Base-by-base conservation (phyloP, 306 rosid genomes). In the Luffa acutangula region DNA sequence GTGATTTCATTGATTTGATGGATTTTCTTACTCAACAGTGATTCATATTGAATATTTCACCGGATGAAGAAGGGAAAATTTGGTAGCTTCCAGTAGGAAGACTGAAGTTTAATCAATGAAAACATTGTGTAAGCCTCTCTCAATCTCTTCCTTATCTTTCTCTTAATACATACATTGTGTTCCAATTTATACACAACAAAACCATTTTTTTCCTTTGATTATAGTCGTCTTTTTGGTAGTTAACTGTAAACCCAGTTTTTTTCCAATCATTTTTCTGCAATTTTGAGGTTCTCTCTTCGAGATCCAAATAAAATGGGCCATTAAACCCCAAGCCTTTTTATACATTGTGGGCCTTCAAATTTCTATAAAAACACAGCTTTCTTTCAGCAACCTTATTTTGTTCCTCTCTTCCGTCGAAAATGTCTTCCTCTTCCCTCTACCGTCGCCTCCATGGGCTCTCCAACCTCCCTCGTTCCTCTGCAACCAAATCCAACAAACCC, bases 61-160 rank as follows among this genome's bases (percentile, higher is more conserved):
- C 57, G 6, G 42, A 46, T 70, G 51, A 67, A 70, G 18, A 70
- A 45, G 5, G 58, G 37, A 72, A 17, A 72, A 4, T 11, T 1
- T 36, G 72, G 72, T 65, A 41, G 4, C 34, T 74, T 74, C 77
- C 77, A 33, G 51, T 49, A 33, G 45, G 60, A 51, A 74, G 62
- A 74, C 60, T 75, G 78, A 53, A 25, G 78, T 75, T 75, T 13
- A 34, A 75, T 75, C 78, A 51, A 75, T 8, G 48, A 15, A 53
- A 75, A 75, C 48, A 86, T 94, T 80, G 89, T 91, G 98, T 94
- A 85, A 88, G 93, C 60, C 36, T 58, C 73, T 83, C 85, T 82
- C 78, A 76, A 76, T 88, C 66, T 53, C 80, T 45, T 48, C 72
- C 41, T 33, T 52, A 46, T 67, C 69, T 43, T 37, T 66, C n/a